These are phyloP conservation scores for Amanita exitialis DNA, from an alignment of 768 basidiomycete genomes.

Conservation along the genomic window DNA sequence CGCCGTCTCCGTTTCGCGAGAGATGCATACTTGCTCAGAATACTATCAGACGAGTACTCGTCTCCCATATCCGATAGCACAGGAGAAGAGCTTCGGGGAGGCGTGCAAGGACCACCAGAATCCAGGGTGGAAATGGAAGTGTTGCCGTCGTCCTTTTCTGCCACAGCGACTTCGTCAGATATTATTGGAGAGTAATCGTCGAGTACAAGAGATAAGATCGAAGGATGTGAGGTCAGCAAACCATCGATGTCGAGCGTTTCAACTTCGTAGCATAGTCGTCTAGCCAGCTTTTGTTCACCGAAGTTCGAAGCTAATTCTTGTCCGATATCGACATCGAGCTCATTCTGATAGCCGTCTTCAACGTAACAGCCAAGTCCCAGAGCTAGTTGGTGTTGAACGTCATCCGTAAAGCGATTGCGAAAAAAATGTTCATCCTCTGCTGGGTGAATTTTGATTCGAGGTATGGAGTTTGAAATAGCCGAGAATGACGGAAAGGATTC, in stretches of 20 bases:
- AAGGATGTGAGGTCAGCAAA: not conserved
- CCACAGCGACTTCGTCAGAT: not conserved
- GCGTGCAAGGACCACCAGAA: constrained; percentile 11
- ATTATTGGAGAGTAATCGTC: not conserved
- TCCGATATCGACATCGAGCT: not conserved
- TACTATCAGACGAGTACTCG: not conserved
- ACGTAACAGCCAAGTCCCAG: not conserved
- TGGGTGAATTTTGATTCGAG: not conserved
- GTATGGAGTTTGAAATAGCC: not conserved
- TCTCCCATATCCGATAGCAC: not conserved
- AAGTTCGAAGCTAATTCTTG: not conserved
- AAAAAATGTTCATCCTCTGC: not conserved
- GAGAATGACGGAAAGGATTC: not conserved
- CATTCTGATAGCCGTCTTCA: not conserved
- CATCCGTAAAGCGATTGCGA: not conserved
- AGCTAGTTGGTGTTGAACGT: not conserved
- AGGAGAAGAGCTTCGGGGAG: constrained; percentile 6
- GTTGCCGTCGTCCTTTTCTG: constrained; percentile 8
- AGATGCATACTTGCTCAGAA: not conserved
- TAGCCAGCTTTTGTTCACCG: not conserved
- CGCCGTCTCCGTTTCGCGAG: not conserved
- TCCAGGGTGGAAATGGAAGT: constrained; percentile 12
- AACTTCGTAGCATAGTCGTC: not conserved
- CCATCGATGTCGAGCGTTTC: not conserved
- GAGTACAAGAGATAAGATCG: not conserved